Base-by-base conservation (phyloP, 192 early-diverging fungal genomes). In the Geranomyces variabilis region DNA sequence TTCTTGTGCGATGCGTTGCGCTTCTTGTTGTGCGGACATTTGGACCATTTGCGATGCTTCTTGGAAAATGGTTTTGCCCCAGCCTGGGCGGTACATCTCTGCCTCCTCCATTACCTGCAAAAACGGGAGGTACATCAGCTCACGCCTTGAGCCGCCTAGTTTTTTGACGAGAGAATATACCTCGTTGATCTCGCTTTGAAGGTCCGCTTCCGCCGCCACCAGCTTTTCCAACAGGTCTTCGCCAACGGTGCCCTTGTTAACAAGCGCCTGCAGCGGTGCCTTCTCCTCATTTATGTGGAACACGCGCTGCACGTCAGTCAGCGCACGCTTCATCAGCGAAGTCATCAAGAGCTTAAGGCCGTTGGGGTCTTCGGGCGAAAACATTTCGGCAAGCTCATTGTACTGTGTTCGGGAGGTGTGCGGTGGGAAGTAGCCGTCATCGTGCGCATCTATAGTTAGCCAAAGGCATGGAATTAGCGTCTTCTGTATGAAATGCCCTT, bases 61-160 rank as follows among this genome's bases (percentile, higher is more conserved):
- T 21, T 88, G 88, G 70, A 97, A 90, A 63, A 97, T 94, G 10
- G 81, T 88, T 46, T 89, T 82, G 19, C 93, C 90, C 96, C 96
- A 97, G 7, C 91, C 89, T 19, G 85, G 69, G 48, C 84, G 78
- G 70, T 89, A 89, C 9, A 90, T 83, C 53, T 97, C 90, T 1
- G 95, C 93, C 72, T 95, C 95, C 33, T 80, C 84, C 44, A 92
- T 82, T 29, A 94, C 83, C 67, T 83, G 60, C 3, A 13, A 41
- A 41, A 3, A 41, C 3, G 36, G 36, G 36, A 41, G 36, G 10
- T 41, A 7, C 10, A 41, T n/a, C n/a, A n/a, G n/a, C n/a, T n/a
- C n/a, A n/a, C n/a, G n/a, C n/a, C n/a, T n/a, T n/a, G n/a, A n/a
- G n/a, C n/a, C n/a, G n/a, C n/a, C n/a, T 48, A 12, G 13, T n/a